Evolutionary conservation across 2,329 filamentous ascomycete genomes (phyloP).

Genomic region (Neofusicoccum laricinum): DNA sequence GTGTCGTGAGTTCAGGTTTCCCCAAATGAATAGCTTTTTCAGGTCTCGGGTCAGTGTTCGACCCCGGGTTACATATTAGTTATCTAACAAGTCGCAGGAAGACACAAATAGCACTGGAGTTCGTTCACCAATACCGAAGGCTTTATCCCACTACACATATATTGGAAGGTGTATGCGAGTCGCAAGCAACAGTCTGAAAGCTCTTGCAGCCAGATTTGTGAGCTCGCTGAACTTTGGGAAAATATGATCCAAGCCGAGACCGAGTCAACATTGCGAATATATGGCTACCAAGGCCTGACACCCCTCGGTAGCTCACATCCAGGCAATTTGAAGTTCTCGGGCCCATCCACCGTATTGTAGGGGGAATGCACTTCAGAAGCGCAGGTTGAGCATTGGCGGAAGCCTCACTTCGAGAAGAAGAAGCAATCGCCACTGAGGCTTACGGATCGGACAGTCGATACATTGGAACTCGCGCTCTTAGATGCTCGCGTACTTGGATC

Average conservation of each 20-base stretch:
- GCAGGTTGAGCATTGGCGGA: no score
- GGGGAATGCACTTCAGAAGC: no score
- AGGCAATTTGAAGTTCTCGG: no score
- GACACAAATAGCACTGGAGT: not conserved
- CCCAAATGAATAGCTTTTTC: slow-evolving; percentile 20
- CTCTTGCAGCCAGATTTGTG: not conserved
- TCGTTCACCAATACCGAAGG: not conserved
- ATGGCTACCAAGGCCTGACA: not conserved
- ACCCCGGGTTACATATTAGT: not conserved
- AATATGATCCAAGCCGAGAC: not conserved
- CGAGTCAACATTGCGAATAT: not conserved
- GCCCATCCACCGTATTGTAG: no score
- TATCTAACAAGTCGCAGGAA: not conserved
- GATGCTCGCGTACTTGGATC: no score
- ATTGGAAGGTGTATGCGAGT: not conserved
- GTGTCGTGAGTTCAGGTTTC: no score
- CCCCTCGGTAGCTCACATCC: not conserved
- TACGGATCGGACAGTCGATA: no score
- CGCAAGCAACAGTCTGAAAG: not conserved
- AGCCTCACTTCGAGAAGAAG: no score
- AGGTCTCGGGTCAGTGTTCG: slow-evolving; percentile 21
- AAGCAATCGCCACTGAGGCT: no score
- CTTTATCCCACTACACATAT: not conserved
- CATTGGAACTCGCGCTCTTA: no score
- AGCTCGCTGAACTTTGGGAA: not conserved